Evolutionary conservation across 306 rosid species (phyloP).

Genomic region (Prunus salicina): DNA sequence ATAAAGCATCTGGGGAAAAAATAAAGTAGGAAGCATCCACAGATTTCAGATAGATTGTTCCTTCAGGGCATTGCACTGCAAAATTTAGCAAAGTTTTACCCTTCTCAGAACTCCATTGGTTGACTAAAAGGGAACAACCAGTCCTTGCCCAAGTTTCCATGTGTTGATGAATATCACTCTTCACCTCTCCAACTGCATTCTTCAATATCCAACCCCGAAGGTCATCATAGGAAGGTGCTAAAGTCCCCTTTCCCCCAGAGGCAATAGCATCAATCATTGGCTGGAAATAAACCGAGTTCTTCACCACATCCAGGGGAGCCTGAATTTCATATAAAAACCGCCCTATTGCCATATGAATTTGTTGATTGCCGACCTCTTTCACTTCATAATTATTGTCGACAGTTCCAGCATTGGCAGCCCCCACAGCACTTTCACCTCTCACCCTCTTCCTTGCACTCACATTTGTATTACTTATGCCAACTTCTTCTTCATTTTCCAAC

Average conservation of each 20-base stretch:
- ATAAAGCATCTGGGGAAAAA: slow-evolving; percentile 35
- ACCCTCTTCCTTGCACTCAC: slow-evolving; percentile 14
- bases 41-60: slow-evolving; percentile 52
- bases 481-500: slow-evolving; percentile 21
- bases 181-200: slow-evolving; percentile 52
- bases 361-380: slow-evolving; percentile 26
- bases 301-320: slow-evolving; percentile 67
- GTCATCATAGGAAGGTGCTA: slow-evolving; percentile 54
- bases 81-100: slow-evolving; percentile 43
- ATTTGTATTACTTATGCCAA: slow-evolving; percentile 8
- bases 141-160: slow-evolving; percentile 55
- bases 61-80: slow-evolving; percentile 54
- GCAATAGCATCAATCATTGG: slow-evolving; percentile 69
- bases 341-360: slow-evolving; percentile 62
- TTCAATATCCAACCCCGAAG: slow-evolving; percentile 70
- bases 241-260: slow-evolving; percentile 34
- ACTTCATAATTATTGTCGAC: not conserved
- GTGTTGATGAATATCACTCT: slow-evolving; percentile 47
- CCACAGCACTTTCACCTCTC: slow-evolving; percentile 2
- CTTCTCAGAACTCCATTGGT: slow-evolving; percentile 48
- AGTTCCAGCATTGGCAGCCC: slow-evolving; percentile 12
- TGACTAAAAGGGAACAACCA: slow-evolving; percentile 62
- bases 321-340: slow-evolving; percentile 71
- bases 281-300: slow-evolving; percentile 59
- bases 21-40: slow-evolving; percentile 47